A percentile compares a stretch with the other conserved stretches of the same genome.
Conservation (phyloP, 768 basidiomycete genomes). For the Tulasnella sp. region DNA sequence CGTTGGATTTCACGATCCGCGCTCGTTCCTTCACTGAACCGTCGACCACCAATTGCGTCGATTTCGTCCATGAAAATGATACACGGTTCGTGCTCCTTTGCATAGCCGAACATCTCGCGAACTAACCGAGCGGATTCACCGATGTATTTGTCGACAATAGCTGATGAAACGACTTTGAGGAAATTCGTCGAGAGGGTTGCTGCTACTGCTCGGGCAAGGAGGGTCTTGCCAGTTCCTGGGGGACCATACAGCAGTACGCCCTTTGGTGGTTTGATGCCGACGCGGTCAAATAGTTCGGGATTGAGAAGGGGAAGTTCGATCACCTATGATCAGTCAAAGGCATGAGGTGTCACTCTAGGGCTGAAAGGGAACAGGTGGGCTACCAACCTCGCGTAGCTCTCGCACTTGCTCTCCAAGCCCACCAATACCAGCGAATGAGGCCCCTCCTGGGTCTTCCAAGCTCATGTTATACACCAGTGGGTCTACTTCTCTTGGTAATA, state of each 20-base stretch:
- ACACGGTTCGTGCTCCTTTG: constrained; percentile 94
- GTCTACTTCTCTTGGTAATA: constrained; percentile 94
- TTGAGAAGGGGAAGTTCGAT: constrained; percentile 93
- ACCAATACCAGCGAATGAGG: constrained; percentile 94
- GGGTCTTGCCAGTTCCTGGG: constrained; percentile 94
- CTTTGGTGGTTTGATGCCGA: constrained; percentile 94
- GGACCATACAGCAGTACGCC: constrained; percentile 95
- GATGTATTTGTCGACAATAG: constrained; percentile 97
- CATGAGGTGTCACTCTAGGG: not conserved
- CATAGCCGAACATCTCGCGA: constrained; percentile 99
- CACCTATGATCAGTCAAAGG: constrained; percentile 50
- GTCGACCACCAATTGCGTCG: constrained; percentile 91
- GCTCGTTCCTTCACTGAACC: constrained; percentile 92
- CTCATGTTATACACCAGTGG: constrained; percentile 99
- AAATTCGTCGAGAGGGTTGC: constrained; percentile 94
- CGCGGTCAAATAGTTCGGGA: constrained; percentile 91
- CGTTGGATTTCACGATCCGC: constrained; percentile 99
- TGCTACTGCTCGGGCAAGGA: constrained; percentile 93
- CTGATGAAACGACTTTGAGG: constrained; percentile 96
- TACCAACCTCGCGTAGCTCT: constrained; percentile 83
- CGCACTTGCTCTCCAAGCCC: constrained; percentile 94
- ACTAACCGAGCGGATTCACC: constrained; percentile 96
- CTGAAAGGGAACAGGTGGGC: not conserved
- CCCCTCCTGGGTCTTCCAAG: constrained; percentile 92
- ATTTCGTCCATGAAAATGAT: constrained; percentile 99